Conservation (phyloP, 208 protist species). For the Crithidia thermophila region DNA sequence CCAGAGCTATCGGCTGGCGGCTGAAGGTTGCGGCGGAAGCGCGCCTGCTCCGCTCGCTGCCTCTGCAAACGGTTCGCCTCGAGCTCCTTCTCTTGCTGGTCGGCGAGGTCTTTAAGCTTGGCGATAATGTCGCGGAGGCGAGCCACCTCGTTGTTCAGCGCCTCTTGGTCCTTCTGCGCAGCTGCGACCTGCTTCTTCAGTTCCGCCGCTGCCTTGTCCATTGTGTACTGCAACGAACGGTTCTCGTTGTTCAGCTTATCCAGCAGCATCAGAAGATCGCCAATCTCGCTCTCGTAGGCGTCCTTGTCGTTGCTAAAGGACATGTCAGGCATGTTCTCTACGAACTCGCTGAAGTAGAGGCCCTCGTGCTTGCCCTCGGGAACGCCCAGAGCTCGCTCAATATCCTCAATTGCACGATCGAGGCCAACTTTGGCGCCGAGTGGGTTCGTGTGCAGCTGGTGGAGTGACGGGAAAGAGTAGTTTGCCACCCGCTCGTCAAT, state of each 20-base stretch:
- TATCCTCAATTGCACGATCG: constrained; percentile 48
- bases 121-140: constrained; percentile 49
- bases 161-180: constrained; percentile 48
- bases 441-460: constrained; percentile 32
- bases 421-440: constrained; percentile 40
- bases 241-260: constrained; percentile 65
- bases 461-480: constrained; percentile 40
- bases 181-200: constrained; percentile 48
- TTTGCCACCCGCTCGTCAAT: constrained; percentile 35
- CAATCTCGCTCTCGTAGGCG: constrained; percentile 75
- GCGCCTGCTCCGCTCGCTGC: constrained; percentile 32
- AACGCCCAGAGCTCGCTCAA: constrained; percentile 37
- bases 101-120: constrained; percentile 48
- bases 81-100: constrained; percentile 44
- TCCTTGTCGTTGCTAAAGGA: constrained; percentile 47
- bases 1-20: background rate
- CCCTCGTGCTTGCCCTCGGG: constrained; percentile 44
- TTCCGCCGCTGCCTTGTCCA: constrained; percentile 46
- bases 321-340: constrained; percentile 36
- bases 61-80: constrained; percentile 32
- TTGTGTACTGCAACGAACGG: constrained; percentile 47
- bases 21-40: constrained; percentile 34
- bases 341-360: constrained; percentile 46
- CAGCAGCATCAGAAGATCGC: constrained; percentile 52
- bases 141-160: constrained; percentile 33